phyloP scores from a whole-genome alignment of 1,284 basidiomycete species.

The Moniliophthora roreri region DNA sequence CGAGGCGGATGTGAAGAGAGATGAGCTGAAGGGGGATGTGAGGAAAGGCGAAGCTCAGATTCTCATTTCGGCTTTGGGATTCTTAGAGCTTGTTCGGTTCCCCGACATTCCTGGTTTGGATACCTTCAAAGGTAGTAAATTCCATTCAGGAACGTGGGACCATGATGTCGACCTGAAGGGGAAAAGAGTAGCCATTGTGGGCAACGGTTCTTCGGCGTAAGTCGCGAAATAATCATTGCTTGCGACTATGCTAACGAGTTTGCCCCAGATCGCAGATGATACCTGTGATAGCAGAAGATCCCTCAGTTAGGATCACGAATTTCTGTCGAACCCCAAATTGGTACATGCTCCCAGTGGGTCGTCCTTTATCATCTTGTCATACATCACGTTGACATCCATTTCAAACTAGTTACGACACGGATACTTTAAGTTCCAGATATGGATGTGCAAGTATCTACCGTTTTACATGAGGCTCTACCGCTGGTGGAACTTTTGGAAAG shows the following conservation, averaged over 20 bases:
- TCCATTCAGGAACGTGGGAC: conserved; percentile 51
- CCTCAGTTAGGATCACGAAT: conserved; percentile 38
- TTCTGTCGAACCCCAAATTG: conserved; percentile 48
- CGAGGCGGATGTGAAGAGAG: neutral
- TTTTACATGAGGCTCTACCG: conserved; percentile 36
- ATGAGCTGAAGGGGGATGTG: conserved; percentile 25
- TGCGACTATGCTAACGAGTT: neutral
- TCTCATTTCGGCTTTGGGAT: conserved; percentile 46
- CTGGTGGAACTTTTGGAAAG: conserved; percentile 25
- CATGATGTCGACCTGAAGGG: conserved; percentile 35
- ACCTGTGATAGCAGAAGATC: conserved; percentile 40
- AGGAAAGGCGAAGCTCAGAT: conserved; percentile 28
- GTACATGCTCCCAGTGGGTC: conserved; percentile 38
- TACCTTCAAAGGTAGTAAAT: conserved; percentile 42
- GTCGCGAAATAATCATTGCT: conserved; percentile 19
- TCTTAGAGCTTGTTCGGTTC: conserved; percentile 37
- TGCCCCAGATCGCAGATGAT: conserved; percentile 41
- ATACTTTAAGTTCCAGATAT: conserved; percentile 31
- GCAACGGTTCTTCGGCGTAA: conserved; percentile 51
- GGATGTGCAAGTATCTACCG: conserved; percentile 40
- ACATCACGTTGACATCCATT: neutral
- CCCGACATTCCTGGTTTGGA: conserved; percentile 38
- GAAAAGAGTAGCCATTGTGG: conserved; percentile 49
- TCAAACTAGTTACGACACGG: conserved; percentile 25
- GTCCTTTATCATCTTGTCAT: neutral